phyloP scores from a whole-genome alignment of 2,329 filamentous ascomycete genomes.

The Phoma sp. region DNA sequence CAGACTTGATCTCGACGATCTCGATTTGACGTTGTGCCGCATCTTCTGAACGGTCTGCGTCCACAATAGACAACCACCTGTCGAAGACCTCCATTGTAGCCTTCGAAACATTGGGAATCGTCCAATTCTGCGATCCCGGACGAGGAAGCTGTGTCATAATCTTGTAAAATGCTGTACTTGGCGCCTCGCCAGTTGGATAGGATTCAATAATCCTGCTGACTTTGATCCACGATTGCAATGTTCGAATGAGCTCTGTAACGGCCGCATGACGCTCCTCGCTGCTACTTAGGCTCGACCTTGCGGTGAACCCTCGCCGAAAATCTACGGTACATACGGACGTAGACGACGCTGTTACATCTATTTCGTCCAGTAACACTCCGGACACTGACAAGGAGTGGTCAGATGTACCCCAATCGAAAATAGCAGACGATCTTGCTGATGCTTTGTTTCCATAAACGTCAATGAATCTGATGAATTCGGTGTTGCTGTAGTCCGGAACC shows the following conservation, averaged over 20 bases:
- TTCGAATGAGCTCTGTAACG: background rate
- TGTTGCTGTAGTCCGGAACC: slow-evolving; percentile 13
- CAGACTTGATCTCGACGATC: background rate
- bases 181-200: background rate
- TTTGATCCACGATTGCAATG: background rate
- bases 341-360: background rate
- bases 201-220: background rate
- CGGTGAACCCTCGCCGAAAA: background rate
- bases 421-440: background rate
- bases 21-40: background rate
- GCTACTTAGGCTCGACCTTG: background rate
- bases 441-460: background rate
- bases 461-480: slow-evolving; percentile 1
- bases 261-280: background rate
- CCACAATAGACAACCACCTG: background rate
- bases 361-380: background rate
- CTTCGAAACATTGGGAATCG: background rate
- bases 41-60: background rate
- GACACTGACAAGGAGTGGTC: background rate
- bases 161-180: background rate
- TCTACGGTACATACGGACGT: background rate
- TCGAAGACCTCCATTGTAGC: background rate
- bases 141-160: background rate
- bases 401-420: background rate
- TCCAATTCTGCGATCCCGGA: background rate